phyloP scores from a whole-genome alignment of 345 rosid genomes.

The Salix koriyanagi region DNA sequence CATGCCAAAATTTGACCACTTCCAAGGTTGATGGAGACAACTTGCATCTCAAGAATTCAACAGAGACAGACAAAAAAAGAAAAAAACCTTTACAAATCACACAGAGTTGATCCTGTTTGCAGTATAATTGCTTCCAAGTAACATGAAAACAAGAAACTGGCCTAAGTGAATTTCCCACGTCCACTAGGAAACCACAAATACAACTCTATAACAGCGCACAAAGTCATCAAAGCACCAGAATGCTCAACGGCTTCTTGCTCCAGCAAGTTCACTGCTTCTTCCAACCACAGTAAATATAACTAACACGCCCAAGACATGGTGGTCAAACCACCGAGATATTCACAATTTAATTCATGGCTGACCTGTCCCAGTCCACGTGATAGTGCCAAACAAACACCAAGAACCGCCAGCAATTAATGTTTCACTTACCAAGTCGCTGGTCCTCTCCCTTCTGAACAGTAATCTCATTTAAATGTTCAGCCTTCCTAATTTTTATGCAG shows the following conservation, averaged over 20 bases:
- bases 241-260: not conserved
- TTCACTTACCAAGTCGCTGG: constrained; percentile 8
- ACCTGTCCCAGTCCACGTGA: not conserved
- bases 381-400: not conserved
- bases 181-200: not conserved
- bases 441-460: not conserved
- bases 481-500: constrained; percentile 10
- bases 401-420: constrained; percentile 11
- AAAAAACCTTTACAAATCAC: not conserved
- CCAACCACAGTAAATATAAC: not conserved
- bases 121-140: not conserved
- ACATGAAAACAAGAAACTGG: not conserved
- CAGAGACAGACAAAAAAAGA: not conserved
- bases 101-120: not conserved
- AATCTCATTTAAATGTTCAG: not conserved
- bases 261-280: not conserved
- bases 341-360: not conserved
- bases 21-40: not conserved
- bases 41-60: not conserved
- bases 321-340: not conserved
- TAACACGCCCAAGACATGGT: not conserved
- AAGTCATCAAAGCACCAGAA: not conserved
- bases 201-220: not conserved
- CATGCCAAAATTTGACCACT: not conserved
- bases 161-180: not conserved